Percentiles rank a stretch among this genome's conserved stretches.
These are phyloP conservation scores for Cordyceps farinosa DNA, from an alignment of 2,329 filamentous ascomycete genomes.

Conservation along the genomic window DNA sequence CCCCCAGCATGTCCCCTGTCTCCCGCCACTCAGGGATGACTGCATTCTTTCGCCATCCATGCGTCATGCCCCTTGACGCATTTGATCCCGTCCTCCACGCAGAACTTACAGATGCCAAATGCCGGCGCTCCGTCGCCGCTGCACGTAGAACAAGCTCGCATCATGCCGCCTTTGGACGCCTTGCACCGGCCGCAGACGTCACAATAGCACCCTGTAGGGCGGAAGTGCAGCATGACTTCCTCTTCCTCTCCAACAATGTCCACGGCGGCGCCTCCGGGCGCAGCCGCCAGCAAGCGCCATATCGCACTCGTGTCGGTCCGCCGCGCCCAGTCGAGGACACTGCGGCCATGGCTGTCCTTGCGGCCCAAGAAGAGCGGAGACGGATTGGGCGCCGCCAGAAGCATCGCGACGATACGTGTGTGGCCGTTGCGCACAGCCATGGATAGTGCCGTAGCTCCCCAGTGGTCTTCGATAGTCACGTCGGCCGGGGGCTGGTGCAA, in stretches of 20 bases:
- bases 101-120: background rate
- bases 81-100: background rate
- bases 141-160: background rate
- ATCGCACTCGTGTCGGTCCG: background rate
- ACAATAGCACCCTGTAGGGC: background rate
- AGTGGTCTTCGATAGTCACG: background rate
- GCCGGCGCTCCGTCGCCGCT: too few relatives aligned
- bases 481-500: background rate
- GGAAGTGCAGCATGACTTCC: background rate
- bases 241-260: background rate
- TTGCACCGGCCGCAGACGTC: background rate
- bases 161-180: background rate
- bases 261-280: background rate
- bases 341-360: background rate
- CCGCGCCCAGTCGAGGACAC: background rate
- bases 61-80: too few relatives aligned
- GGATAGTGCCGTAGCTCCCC: background rate
- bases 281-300: constrained; percentile 1
- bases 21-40: too few relatives aligned
- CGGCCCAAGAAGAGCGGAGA: background rate
- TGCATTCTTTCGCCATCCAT: too few relatives aligned
- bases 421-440: background rate
- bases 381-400: background rate
- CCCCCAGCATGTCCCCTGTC: too few relatives aligned
- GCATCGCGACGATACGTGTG: background rate